A percentile compares a stretch with the other conserved stretches of the same genome.
Evolutionary conservation across 805 yeast genomes (phyloP).

Genomic region (Tetrapisispora taiwanensis): DNA sequence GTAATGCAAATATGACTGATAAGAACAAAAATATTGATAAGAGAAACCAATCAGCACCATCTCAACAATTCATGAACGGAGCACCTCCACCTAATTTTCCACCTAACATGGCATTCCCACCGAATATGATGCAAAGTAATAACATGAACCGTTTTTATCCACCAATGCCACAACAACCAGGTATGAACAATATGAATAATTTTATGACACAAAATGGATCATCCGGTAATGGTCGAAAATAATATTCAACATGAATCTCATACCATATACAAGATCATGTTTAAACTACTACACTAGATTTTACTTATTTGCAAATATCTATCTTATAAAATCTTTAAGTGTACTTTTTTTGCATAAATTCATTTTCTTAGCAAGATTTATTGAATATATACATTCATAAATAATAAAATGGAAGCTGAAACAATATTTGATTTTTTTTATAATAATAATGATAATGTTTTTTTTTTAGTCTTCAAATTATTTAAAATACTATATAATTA

Average conservation of each 20-base stretch:
- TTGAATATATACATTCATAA: neutral
- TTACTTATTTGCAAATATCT: neutral
- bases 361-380: neutral
- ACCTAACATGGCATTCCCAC: conserved; percentile 21
- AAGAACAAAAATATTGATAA: neutral
- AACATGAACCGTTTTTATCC: conserved; percentile 5
- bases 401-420: no score
- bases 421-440: no score
- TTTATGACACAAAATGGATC: conserved; percentile 3
- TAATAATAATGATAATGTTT: no score
- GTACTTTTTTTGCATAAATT: neutral
- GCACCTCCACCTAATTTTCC: conserved; percentile 26
- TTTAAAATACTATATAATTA: neutral
- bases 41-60: conserved; percentile 1
- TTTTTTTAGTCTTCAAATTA: no score
- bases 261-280: neutral
- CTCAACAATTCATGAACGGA: conserved; percentile 19
- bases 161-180: conserved; percentile 2
- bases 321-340: neutral
- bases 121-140: conserved; percentile 15
- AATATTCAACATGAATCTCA: neutral
- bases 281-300: neutral
- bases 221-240: neutral
- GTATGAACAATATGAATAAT: neutral
- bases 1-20: neutral